A percentile compares a stretch with the other conserved stretches of the same genome.
Conservation (phyloP, 768 basidiomycete genomes). For the Termitomyces sp. region DNA sequence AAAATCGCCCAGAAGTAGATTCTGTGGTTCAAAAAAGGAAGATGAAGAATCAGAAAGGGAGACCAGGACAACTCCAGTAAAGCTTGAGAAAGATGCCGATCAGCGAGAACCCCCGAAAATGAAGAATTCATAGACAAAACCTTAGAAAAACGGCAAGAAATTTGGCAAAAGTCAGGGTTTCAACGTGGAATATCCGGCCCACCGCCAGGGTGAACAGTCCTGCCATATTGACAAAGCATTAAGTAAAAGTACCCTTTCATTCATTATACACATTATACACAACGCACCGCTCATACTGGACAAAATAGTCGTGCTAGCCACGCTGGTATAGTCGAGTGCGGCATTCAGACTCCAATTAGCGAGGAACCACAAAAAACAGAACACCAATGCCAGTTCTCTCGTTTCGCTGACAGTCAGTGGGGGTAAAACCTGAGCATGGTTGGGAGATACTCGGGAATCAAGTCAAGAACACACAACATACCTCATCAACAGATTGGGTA, state of each 20-base stretch:
- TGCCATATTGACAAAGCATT: conserved; percentile 20
- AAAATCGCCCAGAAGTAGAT: conserved; percentile 66
- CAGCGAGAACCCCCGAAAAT: not conserved
- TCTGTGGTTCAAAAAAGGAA: not conserved
- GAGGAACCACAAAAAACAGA: conserved; percentile 89
- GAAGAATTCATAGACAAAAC: conserved; percentile 30
- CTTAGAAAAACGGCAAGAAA: conserved; percentile 73
- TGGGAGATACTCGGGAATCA: not conserved
- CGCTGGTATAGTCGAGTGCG: conserved; percentile 80
- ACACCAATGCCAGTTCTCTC: conserved; percentile 66
- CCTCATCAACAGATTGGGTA: not conserved
- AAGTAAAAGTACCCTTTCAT: not conserved
- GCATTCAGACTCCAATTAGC: conserved; percentile 93
- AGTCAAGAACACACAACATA: not conserved
- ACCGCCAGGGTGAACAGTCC: conserved; percentile 92
- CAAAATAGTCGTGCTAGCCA: conserved; percentile 89
- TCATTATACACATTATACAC: not conserved
- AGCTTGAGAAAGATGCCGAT: conserved; percentile 33
- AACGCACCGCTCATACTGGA: conserved; percentile 82
- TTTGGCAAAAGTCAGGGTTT: conserved; percentile 68
- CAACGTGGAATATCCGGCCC: conserved; percentile 79
- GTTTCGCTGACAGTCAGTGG: conserved; percentile 68
- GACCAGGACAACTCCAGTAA: conserved; percentile 82
- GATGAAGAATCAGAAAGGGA: conserved; percentile 70
- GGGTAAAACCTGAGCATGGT: conserved; percentile 6